Evolutionary conservation across 192 early-diverging fungal genomes (phyloP).

Genomic region (Umbelopsis ramanniana): DNA sequence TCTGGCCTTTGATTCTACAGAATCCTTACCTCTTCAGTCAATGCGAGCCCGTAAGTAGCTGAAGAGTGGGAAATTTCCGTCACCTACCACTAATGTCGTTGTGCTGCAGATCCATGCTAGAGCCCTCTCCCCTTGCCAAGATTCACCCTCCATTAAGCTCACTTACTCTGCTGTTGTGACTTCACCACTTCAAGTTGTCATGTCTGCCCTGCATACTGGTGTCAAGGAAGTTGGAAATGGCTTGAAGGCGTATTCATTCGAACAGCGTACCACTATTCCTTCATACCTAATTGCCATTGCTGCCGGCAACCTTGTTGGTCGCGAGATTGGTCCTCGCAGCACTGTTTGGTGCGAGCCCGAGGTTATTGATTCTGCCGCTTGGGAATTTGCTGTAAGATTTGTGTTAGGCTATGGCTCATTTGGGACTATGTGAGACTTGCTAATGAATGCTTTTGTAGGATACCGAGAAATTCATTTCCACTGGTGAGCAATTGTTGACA

Average conservation of each 20-base stretch:
- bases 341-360: slow-evolving; percentile 98
- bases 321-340: slow-evolving; percentile 86
- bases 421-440: not conserved
- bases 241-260: slow-evolving; percentile 74
- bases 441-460: slow-evolving; percentile 35
- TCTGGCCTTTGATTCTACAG: not conserved
- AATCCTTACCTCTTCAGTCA: slow-evolving; percentile 97
- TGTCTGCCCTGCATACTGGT: slow-evolving; percentile 85
- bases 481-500: slow-evolving; percentile 75
- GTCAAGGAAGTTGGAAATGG: slow-evolving; percentile 56
- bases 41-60: slow-evolving; percentile 72
- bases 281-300: slow-evolving; percentile 96
- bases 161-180: slow-evolving; percentile 85
- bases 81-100: not conserved
- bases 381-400: slow-evolving; percentile 80
- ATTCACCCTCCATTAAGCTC: slow-evolving; percentile 85
- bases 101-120: slow-evolving; percentile 83
- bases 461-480: slow-evolving; percentile 69
- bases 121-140: slow-evolving; percentile 89
- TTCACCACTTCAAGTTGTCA: slow-evolving; percentile 87
- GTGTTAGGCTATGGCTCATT: not conserved
- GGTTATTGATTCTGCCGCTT: slow-evolving; percentile 84
- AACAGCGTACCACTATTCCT: slow-evolving; percentile 89
- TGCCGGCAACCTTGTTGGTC: slow-evolving; percentile 83
- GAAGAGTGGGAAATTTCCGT: not conserved